Conservation (phyloP, 345 rosid genomes). For the rapeseed (Brassica napus) region Da-Ae NC_063439.1:15643001-15643500, state of each 20-base stretch:
- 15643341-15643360: conserved; percentile 69
- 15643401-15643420: conserved; percentile 50
- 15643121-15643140: conserved; percentile 80
- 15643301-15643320: conserved; percentile 53
- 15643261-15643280: conserved; percentile 47
- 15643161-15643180: conserved; percentile 73
- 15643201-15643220: conserved; percentile 80
- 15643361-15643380: conserved; percentile 77
- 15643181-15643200: conserved; percentile 62
- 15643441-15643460: neutral
- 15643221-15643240: conserved; percentile 52
- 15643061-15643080: conserved; percentile 49
- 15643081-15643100: conserved; percentile 68
- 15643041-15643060: conserved; percentile 64
- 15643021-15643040: conserved; percentile 66
- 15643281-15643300: conserved; percentile 50
- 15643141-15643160: conserved; percentile 88
- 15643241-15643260: conserved; percentile 51
- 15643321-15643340: conserved; percentile 66
- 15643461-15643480: conserved; percentile 55
- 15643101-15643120: conserved; percentile 84
- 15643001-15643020: conserved; percentile 63
- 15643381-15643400: conserved; percentile 58
- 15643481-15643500: conserved; percentile 95
- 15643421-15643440: neutral